Percentiles rank a stretch among this genome's conserved stretches.
phyloP scores from a whole-genome alignment of 192 early-diverging fungal species.

The Dissophora ornata region DNA sequence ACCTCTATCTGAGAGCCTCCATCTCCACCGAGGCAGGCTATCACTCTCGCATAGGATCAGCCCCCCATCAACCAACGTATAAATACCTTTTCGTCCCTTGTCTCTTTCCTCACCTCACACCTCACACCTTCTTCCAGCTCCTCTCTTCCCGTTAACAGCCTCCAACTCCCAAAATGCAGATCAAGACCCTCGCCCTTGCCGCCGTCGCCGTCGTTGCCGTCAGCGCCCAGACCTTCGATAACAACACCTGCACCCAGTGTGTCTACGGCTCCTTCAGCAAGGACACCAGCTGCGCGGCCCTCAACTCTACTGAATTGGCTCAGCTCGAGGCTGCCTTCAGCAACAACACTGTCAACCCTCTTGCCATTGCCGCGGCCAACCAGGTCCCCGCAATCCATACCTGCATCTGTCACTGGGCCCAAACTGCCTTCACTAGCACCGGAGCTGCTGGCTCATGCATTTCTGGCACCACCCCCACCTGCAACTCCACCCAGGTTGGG shows the following conservation, averaged over 20 bases:
- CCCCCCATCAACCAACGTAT: no score
- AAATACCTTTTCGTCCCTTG: neutral
- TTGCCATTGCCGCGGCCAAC: neutral
- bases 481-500: slow-evolving; percentile 17
- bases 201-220: slow-evolving; percentile 40
- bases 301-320: slow-evolving; percentile 2
- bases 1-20: no score
- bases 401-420: slow-evolving; percentile 41
- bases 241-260: slow-evolving; percentile 37
- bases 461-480: slow-evolving; percentile 8
- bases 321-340: neutral
- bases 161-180: slow-evolving; percentile 40
- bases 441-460: slow-evolving; percentile 27
- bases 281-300: slow-evolving; percentile 26
- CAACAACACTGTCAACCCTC: neutral
- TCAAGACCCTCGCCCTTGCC: slow-evolving; percentile 51
- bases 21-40: no score
- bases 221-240: slow-evolving; percentile 26
- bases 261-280: slow-evolving; percentile 28
- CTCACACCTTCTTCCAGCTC: neutral
- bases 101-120: slow-evolving; percentile 8
- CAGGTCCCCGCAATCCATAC: slow-evolving; percentile 13
- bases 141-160: neutral
- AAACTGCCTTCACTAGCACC: slow-evolving; percentile 9
- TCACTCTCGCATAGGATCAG: no score